phyloP scores from a whole-genome alignment of 2,329 filamentous ascomycete species.

The Ilyonectria robusta region DNA sequence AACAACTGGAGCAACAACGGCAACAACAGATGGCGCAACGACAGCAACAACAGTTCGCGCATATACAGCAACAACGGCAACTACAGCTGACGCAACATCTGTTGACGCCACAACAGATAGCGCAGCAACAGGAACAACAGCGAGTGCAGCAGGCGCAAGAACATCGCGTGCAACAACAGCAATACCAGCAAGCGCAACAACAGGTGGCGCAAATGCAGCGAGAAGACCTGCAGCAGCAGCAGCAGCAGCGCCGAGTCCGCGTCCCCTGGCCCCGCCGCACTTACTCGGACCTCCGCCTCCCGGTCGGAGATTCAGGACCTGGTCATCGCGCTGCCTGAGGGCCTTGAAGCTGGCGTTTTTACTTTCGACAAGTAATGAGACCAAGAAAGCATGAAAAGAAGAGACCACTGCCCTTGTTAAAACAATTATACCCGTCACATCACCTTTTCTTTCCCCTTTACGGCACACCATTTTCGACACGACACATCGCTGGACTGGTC shows the following conservation, averaged over 20 bases:
- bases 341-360: not conserved
- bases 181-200: not conserved
- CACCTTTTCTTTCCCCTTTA: slow-evolving; percentile 14
- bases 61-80: too few species aligned
- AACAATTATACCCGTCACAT: slow-evolving; percentile 45
- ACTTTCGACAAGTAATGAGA: slow-evolving; percentile 1
- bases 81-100: too few species aligned
- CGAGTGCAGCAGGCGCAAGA: not conserved
- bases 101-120: not conserved
- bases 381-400: slow-evolving; percentile 26
- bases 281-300: slow-evolving; percentile 58
- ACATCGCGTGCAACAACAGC: not conserved
- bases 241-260: slow-evolving; percentile 15
- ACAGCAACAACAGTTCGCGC: too few species aligned
- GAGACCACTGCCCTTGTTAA: slow-evolving; percentile 32
- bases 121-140: not conserved
- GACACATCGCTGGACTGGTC: slow-evolving; percentile 21
- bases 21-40: not conserved
- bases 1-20: not conserved
- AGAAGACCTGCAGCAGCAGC: not conserved
- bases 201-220: not conserved
- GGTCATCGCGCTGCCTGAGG: slow-evolving; percentile 35
- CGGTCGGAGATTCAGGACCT: slow-evolving; percentile 51
- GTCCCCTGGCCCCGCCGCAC: slow-evolving; percentile 42
- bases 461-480: slow-evolving; percentile 26